Evolutionary conservation across 768 basidiomycete species (phyloP).

Genomic region (Rossbeevera mucosa): DNA sequence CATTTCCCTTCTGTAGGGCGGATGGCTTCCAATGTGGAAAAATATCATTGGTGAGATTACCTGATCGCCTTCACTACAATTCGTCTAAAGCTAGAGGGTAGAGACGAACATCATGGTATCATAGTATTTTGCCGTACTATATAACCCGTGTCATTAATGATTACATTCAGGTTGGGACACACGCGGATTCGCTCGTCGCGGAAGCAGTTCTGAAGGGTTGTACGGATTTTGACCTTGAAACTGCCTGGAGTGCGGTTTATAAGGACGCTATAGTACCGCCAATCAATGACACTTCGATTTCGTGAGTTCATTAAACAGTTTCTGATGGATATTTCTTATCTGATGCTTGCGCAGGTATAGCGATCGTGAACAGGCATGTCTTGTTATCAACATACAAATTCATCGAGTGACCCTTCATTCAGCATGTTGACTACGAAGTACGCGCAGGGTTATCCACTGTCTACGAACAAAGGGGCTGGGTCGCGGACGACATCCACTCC

Average conservation of each 20-base stretch:
- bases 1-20: conserved; percentile 39
- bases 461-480: conserved; percentile 69
- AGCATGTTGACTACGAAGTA: conserved; percentile 77
- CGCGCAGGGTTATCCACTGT: conserved; percentile 70
- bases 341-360: conserved; percentile 43
- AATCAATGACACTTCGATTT: conserved; percentile 45
- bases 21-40: conserved; percentile 91
- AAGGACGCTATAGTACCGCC: conserved; percentile 71
- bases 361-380: conserved; percentile 64
- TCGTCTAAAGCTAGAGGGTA: conserved; percentile 3
- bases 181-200: conserved; percentile 74
- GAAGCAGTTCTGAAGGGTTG: conserved; percentile 68
- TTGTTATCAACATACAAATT: not conserved
- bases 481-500: conserved; percentile 73
- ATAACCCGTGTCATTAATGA: not conserved
- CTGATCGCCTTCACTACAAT: not conserved
- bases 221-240: conserved; percentile 53
- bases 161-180: conserved; percentile 56
- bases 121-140: not conserved
- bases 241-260: conserved; percentile 70
- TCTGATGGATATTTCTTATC: not conserved
- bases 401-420: not conserved
- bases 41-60: conserved; percentile 57
- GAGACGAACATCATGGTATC: conserved; percentile 82
- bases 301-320: conserved; percentile 33